These are phyloP conservation scores for Xylaria multiplex DNA, from an alignment of 2,329 filamentous ascomycete species.

Conservation along the genomic window DNA sequence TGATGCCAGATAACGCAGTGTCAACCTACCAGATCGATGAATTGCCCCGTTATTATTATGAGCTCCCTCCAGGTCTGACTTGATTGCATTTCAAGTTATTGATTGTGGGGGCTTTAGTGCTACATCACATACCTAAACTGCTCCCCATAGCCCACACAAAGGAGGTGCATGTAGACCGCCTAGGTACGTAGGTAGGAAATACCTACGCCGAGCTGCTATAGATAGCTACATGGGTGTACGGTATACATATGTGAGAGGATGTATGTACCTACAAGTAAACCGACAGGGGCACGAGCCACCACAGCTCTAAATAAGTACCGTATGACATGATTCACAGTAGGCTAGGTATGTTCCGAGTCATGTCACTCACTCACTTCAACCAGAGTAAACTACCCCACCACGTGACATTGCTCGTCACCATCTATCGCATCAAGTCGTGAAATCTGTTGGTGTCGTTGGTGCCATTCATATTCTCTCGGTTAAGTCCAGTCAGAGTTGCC, in stretches of 20 bases:
- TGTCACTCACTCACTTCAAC: neutral
- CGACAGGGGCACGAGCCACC: slow-evolving; percentile 21
- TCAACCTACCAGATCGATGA: slow-evolving; percentile 17
- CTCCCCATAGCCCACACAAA: no score
- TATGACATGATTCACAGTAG: slow-evolving; percentile 7
- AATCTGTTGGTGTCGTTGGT: neutral
- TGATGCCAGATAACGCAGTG: slow-evolving; percentile 41
- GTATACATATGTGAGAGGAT: no score
- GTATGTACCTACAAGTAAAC: neutral
- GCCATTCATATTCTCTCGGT: neutral
- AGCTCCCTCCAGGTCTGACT: slow-evolving; percentile 19
- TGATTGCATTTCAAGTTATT: slow-evolving; percentile 11
- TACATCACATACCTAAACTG: slow-evolving; percentile 2
- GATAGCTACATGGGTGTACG: no score
- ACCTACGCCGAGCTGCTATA: no score
- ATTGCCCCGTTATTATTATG: slow-evolving; percentile 33
- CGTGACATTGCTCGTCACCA: slow-evolving; percentile 23
- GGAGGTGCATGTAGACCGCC: no score
- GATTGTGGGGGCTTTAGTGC: slow-evolving; percentile 22
- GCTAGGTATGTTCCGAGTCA: slow-evolving; percentile 3
- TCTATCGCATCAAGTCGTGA: slow-evolving; percentile 9
- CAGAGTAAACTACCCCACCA: slow-evolving; percentile 15
- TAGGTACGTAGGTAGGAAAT: neutral
- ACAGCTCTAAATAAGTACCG: slow-evolving; percentile 4
- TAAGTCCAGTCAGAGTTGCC: neutral